These are phyloP conservation scores for Arthrobotrys megalospora DNA, from an alignment of 2,329 filamentous ascomycete species.

Conservation along the genomic window DNA sequence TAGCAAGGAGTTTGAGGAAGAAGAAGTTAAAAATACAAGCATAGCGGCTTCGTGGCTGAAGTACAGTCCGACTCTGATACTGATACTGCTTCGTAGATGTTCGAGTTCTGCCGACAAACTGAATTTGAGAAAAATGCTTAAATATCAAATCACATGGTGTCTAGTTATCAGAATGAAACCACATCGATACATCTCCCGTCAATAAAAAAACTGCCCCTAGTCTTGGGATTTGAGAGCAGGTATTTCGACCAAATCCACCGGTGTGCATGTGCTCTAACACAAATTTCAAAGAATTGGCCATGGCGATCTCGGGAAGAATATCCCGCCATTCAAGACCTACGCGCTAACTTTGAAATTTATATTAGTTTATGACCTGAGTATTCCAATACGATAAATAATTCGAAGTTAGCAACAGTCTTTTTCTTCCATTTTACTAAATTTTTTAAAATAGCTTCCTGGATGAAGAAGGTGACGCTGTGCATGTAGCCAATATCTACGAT, in stretches of 20 bases:
- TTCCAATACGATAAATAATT: background rate
- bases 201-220: too few relatives aligned
- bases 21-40: too few relatives aligned
- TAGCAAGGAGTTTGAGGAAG: too few relatives aligned
- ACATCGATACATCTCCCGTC: too few relatives aligned
- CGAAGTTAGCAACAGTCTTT: slow-evolving; percentile 48
- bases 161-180: too few relatives aligned
- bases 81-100: too few relatives aligned
- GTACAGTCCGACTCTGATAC: too few relatives aligned
- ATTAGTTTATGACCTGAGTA: slow-evolving; percentile 60
- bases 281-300: background rate
- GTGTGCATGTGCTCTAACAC: background rate
- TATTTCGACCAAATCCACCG: background rate
- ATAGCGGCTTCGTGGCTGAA: too few relatives aligned
- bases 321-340: slow-evolving; percentile 35
- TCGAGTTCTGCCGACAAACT: too few relatives aligned
- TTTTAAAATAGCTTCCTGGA: slow-evolving; percentile 36
- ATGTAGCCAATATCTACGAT: background rate
- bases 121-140: too few relatives aligned
- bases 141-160: too few relatives aligned
- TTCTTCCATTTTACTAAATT: slow-evolving; percentile 45
- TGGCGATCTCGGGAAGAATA: background rate
- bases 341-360: slow-evolving; percentile 33
- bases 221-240: background rate
- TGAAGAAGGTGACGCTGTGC: slow-evolving; percentile 46